Evolutionary conservation across 1,284 basidiomycete genomes (phyloP), one percentile per base, ranked within the genome.

Genomic region (Waitea zeae): DNA sequence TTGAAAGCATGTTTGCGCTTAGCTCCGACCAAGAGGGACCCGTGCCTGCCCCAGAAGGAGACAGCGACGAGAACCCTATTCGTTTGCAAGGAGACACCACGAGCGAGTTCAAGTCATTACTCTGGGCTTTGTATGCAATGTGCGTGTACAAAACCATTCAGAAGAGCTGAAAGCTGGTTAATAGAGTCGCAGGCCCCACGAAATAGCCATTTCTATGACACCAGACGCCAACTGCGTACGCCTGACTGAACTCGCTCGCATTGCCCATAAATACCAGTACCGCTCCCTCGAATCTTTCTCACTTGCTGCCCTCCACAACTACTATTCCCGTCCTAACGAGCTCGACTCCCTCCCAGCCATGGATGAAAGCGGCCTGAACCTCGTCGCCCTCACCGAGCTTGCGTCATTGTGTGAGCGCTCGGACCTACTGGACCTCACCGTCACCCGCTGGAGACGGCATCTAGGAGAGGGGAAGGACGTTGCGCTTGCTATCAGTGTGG

Each of bases 261-360:
- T 69, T 37, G 58, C 65, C 3, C 65, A 70, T 51, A 69, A 70
- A 38, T 69, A 70, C 46, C 62, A 64, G 37, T 69, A 67, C 46
- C 54, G 61, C 18, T 57, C 55, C n/a, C 58, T 63, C 36, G 63
- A 67, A 44, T 46, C 39, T 26, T 69, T 67, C 67, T 59, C 62
- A 0, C 50, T 68, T 33, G 42, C 49, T 30, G 61, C 59, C 13
- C 52, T 68, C 33, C 53, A 56, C 45, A 42, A 44, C 34, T 57
- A 49, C 43, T 59, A 57, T 46, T 51, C 49, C 17, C 54, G 49
- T 14, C 49, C 57, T 2, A 35, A 48, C 19, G 49, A 49, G 14
- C 47, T 54, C 38, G 52, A 54, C 39, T 38, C 44, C 31, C 33
- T 46, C 6, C 36, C 45, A 3, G 34, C 41, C 18, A 7, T 31